phyloP scores from a whole-genome alignment of 2,329 filamentous ascomycete species.

The Alternaria alternata region DNA sequence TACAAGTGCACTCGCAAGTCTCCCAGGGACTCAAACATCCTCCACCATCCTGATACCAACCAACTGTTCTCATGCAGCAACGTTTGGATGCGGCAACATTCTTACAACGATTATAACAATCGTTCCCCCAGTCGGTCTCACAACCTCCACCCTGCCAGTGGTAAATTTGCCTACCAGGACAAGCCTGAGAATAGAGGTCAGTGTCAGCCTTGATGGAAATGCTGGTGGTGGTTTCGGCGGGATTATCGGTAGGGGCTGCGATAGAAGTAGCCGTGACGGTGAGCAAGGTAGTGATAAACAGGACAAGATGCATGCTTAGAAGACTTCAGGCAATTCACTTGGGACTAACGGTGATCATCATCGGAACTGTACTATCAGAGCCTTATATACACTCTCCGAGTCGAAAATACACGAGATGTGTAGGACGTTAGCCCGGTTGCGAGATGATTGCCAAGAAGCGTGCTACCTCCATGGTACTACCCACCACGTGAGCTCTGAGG shows the following conservation, averaged over 20 bases:
- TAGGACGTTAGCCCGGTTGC: not conserved
- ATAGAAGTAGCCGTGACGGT: not conserved
- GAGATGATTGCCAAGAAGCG: not conserved
- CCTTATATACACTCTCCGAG: not conserved
- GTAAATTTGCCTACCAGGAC: not conserved
- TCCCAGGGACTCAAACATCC: not conserved
- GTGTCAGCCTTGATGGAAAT: not conserved
- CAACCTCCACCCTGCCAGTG: not conserved
- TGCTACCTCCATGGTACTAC: not conserved
- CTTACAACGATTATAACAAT: not conserved
- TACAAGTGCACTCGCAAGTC: slow-evolving; percentile 1
- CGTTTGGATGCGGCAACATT: not conserved
- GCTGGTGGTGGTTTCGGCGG: not conserved
- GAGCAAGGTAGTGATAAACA: not conserved
- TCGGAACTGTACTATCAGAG: not conserved
- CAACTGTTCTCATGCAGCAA: not conserved
- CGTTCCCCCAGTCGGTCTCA: not conserved
- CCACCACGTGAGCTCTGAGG: not conserved
- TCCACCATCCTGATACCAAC: not conserved
- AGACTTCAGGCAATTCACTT: not conserved
- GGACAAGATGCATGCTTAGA: not conserved
- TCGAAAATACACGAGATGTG: not conserved
- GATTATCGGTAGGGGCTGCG: not conserved
- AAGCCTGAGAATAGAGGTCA: not conserved
- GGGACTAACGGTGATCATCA: not conserved